phyloP scores from a whole-genome alignment of 345 rosid genomes.

The Aegle marmelos region DNA sequence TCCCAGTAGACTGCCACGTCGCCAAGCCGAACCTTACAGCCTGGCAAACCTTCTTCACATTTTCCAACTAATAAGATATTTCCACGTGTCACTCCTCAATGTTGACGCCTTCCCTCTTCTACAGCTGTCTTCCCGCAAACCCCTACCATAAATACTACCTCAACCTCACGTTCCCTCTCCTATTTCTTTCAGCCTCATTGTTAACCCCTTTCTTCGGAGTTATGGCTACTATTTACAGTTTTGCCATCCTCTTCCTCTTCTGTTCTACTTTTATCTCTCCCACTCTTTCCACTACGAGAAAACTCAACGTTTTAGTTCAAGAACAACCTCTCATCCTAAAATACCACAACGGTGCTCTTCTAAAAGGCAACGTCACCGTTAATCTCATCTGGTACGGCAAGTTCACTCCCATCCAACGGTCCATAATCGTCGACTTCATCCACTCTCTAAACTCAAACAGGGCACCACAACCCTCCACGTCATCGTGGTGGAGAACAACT shows the following conservation, averaged over 20 bases:
- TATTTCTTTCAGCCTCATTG: background rate
- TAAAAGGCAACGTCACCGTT: conserved; percentile 60
- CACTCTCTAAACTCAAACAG: conserved; percentile 39
- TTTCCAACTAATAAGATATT: background rate
- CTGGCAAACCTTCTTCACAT: conserved; percentile 7
- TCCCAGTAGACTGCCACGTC: conserved; percentile 15
- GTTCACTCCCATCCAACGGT: conserved; percentile 64
- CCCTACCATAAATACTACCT: conserved; percentile 16
- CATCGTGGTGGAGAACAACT: conserved; percentile 85
- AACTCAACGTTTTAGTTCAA: conserved; percentile 47
- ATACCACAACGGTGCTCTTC: conserved; percentile 63
- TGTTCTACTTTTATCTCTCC: conserved; percentile 13
- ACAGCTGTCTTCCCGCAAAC: conserved; percentile 22
- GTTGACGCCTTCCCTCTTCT: conserved; percentile 17
- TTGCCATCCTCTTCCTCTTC: conserved; percentile 31
- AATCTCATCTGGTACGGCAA: conserved; percentile 87
- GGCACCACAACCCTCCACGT: conserved; percentile 42
- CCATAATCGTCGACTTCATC: conserved; percentile 75
- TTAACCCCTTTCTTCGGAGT: background rate
- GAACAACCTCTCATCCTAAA: conserved; percentile 73
- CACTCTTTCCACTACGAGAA: conserved; percentile 20
- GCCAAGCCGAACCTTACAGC: conserved; percentile 7
- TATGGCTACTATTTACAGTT: conserved; percentile 42
- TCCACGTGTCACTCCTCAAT: conserved; percentile 16
- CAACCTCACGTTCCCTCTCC: background rate